Evolutionary conservation across 768 basidiomycete species (phyloP), one percentile per base, ranked within the genome.

Genomic region (Hypsizygus marmoreus): DNA sequence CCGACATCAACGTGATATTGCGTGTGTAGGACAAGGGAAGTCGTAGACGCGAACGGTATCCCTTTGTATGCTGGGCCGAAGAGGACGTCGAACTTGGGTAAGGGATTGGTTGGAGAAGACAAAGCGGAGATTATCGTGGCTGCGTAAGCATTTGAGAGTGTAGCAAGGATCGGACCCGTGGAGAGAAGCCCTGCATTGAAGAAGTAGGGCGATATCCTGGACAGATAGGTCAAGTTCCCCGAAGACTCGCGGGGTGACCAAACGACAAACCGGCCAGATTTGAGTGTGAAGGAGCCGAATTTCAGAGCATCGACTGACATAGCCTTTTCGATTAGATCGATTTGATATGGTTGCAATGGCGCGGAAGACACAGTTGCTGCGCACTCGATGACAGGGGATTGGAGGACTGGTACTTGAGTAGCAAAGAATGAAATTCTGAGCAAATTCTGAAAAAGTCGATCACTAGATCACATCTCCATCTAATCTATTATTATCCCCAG

Each of bases 11-110:
- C 73, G 4, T 71, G 67, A 59, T 91, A 74, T 36, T 80, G 73
- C 10, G 85, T 77, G 45, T 84, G 76, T 26, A 99, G 76, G 16
- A 85, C 75, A 14, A 95, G 75, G 2, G 88, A 76, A 3, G 95
- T 90, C 25, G 87, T 79, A 0, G 95, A 88, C 0, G 94, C 95
- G 40, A 99, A 82, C 0, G 94, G 80, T 60, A 98, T 98, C 19
- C 93, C 95, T 70, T 98, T 98, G 73, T 98, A 98, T 2, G 95
- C 95, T 1, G 95, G 95, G 0, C 95, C 95, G 56, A 98, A 97
- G 25, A 98, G 76, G 34, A 97, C 79, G 55, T 95, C 91, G 56
- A 95, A 80, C 22, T 62, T 43, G 9, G 76, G 76, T 4, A 77
- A 52, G 6, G 67, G 57, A 4, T 58, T 51, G 16, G 51, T 47